Percentiles rank a stretch among this genome's conserved stretches.
Conservation (phyloP, 768 basidiomycete species). For the Russula ochroleuca region DNA sequence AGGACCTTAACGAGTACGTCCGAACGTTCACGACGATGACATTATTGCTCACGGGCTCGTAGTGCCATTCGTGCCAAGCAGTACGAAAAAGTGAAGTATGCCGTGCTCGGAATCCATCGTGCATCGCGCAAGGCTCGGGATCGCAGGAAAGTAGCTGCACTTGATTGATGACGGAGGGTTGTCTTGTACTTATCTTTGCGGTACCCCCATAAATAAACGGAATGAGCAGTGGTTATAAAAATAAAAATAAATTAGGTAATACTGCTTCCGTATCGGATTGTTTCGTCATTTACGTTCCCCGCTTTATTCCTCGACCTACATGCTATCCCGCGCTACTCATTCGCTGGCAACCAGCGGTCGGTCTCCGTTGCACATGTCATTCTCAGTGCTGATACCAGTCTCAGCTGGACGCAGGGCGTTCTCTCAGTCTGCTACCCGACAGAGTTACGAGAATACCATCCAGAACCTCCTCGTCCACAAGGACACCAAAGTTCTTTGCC, state of each 20-base stretch:
- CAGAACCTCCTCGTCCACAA: constrained; percentile 89
- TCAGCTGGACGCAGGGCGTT: constrained; percentile 73
- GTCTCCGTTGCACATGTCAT: constrained; percentile 20
- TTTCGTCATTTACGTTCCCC: background rate
- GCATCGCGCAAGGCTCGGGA: constrained; percentile 72
- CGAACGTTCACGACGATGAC: constrained; percentile 5
- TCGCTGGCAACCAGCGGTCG: constrained; percentile 51
- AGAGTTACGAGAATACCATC: constrained; percentile 84
- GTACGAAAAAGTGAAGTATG: constrained; percentile 79
- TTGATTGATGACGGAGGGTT: constrained; percentile 35
- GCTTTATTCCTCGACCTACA: constrained; percentile 32
- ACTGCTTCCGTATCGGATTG: background rate
- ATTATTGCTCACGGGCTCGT: constrained; percentile 25
- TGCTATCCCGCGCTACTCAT: constrained; percentile 62
- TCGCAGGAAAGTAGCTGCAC: constrained; percentile 43
- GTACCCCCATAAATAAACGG: background rate
- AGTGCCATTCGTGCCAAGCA: constrained; percentile 64
- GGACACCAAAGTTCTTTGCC: constrained; percentile 90
- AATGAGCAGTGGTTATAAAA: background rate
- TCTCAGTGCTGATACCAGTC: background rate
- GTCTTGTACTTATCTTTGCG: constrained; percentile 24
- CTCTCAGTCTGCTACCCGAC: constrained; percentile 68
- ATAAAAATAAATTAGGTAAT: constrained; percentile 18
- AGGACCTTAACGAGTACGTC: constrained; percentile 70
- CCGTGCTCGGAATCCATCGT: constrained; percentile 64